phyloP scores from a whole-genome alignment of 164 flowering plant genomes.

The Dillenia turbinata region DNA sequence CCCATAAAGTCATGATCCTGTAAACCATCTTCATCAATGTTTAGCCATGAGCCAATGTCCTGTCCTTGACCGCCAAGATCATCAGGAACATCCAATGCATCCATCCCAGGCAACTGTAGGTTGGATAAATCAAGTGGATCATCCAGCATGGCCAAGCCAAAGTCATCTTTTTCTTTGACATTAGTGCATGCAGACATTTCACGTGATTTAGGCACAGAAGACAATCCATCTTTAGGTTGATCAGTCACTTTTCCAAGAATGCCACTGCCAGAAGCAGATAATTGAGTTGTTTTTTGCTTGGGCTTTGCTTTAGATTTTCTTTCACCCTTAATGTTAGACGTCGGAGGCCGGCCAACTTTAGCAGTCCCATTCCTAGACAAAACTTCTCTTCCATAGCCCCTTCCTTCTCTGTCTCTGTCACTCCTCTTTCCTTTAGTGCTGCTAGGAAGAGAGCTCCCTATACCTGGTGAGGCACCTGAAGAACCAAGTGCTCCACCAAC shows the following conservation, averaged over 20 bases:
- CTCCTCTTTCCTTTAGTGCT: conserved; percentile 91
- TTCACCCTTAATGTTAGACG: conserved; percentile 64
- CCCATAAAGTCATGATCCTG: conserved; percentile 67
- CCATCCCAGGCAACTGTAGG: conserved; percentile 67
- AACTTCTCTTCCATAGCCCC: conserved; percentile 54
- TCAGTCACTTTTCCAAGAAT: conserved; percentile 56
- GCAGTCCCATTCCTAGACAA: conserved; percentile 49
- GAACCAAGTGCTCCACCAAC: conserved; percentile 43
- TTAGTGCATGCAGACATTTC: conserved; percentile 24
- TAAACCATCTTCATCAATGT: conserved; percentile 57
- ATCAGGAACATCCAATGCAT: conserved; percentile 45
- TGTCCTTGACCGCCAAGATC: conserved; percentile 55
- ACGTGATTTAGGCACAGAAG: conserved; percentile 35
- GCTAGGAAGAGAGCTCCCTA: conserved; percentile 53
- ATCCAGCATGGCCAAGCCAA: conserved; percentile 37
- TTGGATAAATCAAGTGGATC: conserved; percentile 63
- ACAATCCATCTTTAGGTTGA: conserved; percentile 32
- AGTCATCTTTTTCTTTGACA: conserved; percentile 34
- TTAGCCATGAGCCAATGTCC: conserved; percentile 65
- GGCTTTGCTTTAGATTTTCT: conserved; percentile 79
- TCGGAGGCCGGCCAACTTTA: conserved; percentile 61
- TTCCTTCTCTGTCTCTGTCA: conserved; percentile 86
- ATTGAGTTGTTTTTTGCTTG: conserved; percentile 74
- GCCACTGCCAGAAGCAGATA: conserved; percentile 72
- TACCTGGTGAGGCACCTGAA: conserved; percentile 36